phyloP scores from a whole-genome alignment of 1,284 basidiomycete species.

The Moniliophthora roreri region DNA sequence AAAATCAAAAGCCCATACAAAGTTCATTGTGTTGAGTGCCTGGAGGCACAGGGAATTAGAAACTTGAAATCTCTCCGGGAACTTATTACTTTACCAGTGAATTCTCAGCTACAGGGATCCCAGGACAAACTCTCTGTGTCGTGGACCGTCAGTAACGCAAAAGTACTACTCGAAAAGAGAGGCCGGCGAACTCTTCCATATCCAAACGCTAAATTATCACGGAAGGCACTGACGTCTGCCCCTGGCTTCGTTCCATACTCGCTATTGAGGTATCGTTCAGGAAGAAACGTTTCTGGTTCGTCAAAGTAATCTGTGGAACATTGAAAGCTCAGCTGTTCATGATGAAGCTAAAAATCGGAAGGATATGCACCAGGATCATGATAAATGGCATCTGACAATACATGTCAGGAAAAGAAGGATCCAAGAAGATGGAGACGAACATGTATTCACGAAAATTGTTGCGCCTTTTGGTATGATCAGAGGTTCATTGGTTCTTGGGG shows the following conservation, averaged over 20 bases:
- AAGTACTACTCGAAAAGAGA: background rate
- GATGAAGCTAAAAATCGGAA: background rate
- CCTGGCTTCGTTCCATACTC: conserved; percentile 18
- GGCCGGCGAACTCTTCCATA: conserved; percentile 16
- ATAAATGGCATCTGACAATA: conserved; percentile 17
- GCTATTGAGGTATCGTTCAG: conserved; percentile 16
- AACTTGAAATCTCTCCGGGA: no score
- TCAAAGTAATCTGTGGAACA: conserved; percentile 16
- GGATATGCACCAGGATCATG: conserved; percentile 22
- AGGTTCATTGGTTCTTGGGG: no score
- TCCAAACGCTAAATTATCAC: conserved; percentile 16
- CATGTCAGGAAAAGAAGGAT: background rate
- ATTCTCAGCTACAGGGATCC: conserved; percentile 28
- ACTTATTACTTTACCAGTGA: conserved; percentile 13
- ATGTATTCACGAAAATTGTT: conserved; percentile 19
- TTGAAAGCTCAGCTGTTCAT: background rate
- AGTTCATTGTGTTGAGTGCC: no score
- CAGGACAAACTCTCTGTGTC: conserved; percentile 29
- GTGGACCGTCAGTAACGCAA: background rate
- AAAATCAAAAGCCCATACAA: background rate
- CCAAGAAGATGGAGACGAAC: conserved; percentile 8
- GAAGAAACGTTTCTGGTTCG: conserved; percentile 19
- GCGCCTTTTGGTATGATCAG: conserved; percentile 18
- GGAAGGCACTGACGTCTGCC: conserved; percentile 13
- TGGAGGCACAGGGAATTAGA: no score